These are phyloP conservation scores for Venustampulla echinocandica DNA, from an alignment of 495 filamentous ascomycete genomes.

Conservation along the genomic window DNA sequence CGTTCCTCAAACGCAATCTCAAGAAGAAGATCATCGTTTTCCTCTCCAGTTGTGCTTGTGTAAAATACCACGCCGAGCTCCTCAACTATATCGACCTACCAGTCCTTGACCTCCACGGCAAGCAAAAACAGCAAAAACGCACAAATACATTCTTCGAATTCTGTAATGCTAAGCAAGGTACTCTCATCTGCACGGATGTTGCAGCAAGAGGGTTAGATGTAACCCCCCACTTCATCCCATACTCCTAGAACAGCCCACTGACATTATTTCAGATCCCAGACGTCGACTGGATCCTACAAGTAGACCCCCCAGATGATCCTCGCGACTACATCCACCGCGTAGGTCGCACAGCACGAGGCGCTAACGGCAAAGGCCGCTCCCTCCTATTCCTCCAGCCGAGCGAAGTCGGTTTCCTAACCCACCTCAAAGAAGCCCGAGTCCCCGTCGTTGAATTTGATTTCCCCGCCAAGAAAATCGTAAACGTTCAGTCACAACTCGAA, in stretches of 20 bases:
- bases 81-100: conserved; percentile 95
- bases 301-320: conserved; percentile 87
- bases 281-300: conserved; percentile 94
- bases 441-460: conserved; percentile 96
- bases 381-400: conserved; percentile 73
- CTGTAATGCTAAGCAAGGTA: conserved; percentile 85
- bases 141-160: conserved; percentile 99
- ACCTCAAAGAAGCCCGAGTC: conserved; percentile 84
- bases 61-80: conserved; percentile 90
- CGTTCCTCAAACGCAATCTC: conserved; percentile 83
- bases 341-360: conserved; percentile 84
- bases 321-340: conserved; percentile 95
- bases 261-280: conserved; percentile 59
- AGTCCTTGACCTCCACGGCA: conserved; percentile 80
- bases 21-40: conserved; percentile 95
- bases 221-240: conserved; percentile 24
- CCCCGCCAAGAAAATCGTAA: conserved; percentile 80
- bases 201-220: conserved; percentile 88
- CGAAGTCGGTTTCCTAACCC: conserved; percentile 85
- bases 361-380: conserved; percentile 42
- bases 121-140: conserved; percentile 95
- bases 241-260: neutral
- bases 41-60: conserved; percentile 88
- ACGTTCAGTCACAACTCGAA: conserved; percentile 93
- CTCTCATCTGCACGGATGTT: conserved; percentile 92